Conservation (phyloP, 768 basidiomycete species). For the Cystobasidiopsis lactophilus region DNA sequence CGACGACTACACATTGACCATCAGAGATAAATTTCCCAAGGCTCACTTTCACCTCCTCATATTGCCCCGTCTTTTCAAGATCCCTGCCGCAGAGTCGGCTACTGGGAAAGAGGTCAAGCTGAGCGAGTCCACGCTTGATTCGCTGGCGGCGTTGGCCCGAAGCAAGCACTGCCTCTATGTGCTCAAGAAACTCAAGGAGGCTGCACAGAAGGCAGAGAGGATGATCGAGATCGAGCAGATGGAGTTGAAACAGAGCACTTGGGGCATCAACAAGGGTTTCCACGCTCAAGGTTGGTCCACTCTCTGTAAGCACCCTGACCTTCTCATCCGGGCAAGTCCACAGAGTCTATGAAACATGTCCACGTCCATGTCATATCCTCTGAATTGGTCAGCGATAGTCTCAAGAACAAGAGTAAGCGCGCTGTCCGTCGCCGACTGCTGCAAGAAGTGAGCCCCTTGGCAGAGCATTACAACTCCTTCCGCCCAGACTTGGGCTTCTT, state of each 20-base stretch:
- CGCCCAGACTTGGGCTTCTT: slow-evolving; percentile 15
- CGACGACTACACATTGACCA: slow-evolving; percentile 6
- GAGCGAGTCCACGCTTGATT: background rate
- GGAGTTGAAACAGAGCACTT: too few species aligned
- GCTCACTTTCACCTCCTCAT: background rate
- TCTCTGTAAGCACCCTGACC: too few species aligned
- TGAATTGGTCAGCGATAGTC: slow-evolving; percentile 3
- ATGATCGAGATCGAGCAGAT: too few species aligned
- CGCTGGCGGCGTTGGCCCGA: background rate
- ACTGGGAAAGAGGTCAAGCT: background rate
- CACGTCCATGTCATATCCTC: slow-evolving; percentile 12
- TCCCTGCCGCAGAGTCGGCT: too few species aligned
- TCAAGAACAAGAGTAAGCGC: slow-evolving; percentile 5
- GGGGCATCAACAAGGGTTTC: too few species aligned
- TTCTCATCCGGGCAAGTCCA: background rate
- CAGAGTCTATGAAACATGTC: slow-evolving; percentile 7
- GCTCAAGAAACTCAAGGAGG: slow-evolving; percentile 5
- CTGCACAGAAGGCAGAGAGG: background rate
- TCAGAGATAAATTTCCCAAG: slow-evolving; percentile 1
- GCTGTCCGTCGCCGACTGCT: background rate
- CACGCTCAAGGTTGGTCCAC: too few species aligned
- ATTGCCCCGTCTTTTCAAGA: background rate
- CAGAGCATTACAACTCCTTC: slow-evolving; percentile 13
- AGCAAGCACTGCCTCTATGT: slow-evolving; percentile 2
- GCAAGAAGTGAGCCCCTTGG: background rate